These are phyloP conservation scores for Hura crepitans DNA, from an alignment of 441 rosid species.

Conservation along the genomic window DNA sequence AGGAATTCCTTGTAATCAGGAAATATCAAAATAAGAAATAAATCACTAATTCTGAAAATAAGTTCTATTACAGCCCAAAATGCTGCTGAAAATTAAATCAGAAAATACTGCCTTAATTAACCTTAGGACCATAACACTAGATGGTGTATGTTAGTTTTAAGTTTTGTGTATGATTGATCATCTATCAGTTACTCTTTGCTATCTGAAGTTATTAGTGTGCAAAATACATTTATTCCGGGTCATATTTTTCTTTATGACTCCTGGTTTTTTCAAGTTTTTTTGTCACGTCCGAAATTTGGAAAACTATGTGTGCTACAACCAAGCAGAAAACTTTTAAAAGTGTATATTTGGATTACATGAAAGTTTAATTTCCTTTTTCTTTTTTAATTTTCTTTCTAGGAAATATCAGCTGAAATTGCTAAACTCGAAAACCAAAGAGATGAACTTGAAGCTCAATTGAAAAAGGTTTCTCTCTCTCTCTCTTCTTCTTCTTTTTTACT, in stretches of 20 bases:
- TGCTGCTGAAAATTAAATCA: too few relatives aligned
- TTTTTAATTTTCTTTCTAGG: constrained; percentile 39
- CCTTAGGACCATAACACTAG: constrained; percentile 6
- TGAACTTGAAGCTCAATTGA: constrained; percentile 86
- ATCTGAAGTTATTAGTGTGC: background rate
- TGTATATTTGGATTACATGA: background rate
- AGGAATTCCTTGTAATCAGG: too few relatives aligned
- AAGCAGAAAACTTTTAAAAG: background rate
- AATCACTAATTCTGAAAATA: too few relatives aligned
- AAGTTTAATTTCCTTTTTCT: background rate
- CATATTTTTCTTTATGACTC: constrained; percentile 8
- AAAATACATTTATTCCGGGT: background rate
- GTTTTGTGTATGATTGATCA: background rate
- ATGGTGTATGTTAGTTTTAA: background rate
- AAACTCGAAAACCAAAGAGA: constrained; percentile 75
- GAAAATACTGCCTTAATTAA: too few relatives aligned
- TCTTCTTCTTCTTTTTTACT: background rate
- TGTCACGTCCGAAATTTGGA: background rate
- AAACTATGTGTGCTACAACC: background rate
- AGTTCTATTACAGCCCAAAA: too few relatives aligned
- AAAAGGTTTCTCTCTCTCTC: constrained; percentile 43
- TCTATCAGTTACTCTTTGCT: background rate
- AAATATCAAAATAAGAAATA: too few relatives aligned
- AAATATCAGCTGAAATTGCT: constrained; percentile 67
- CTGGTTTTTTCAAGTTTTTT: background rate